Evolutionary conservation across 345 rosid genomes (phyloP).

Genomic region (Acer saccharum): DNA sequence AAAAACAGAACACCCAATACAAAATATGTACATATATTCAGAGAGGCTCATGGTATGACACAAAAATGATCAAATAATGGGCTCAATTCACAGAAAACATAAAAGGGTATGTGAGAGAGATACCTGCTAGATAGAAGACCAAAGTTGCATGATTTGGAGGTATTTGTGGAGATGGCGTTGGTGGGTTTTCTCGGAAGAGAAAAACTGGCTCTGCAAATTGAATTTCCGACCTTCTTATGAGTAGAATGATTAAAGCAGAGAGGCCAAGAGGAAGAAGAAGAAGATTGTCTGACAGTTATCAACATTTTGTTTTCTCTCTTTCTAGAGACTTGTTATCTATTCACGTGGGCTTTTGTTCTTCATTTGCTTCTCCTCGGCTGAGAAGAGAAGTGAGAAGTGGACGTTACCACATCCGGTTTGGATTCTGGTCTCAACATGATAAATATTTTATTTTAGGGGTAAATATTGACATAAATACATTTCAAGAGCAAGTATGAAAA

Average conservation of each 20-base stretch:
- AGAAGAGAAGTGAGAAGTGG: neutral
- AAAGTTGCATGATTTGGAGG: conserved; percentile 40
- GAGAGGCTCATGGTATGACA: neutral
- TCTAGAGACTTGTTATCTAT: neutral
- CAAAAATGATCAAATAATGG: neutral
- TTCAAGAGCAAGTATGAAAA: too few relatives aligned
- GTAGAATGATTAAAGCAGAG: conserved; percentile 28
- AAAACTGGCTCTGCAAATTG: conserved; percentile 45
- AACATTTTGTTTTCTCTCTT: conserved; percentile 47
- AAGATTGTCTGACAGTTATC: conserved; percentile 61
- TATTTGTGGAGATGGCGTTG: conserved; percentile 32
- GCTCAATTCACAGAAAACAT: neutral
- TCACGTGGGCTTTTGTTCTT: neutral
- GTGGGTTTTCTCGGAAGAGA: conserved; percentile 46
- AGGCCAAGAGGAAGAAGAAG: conserved; percentile 25
- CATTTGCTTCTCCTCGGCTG: too few relatives aligned
- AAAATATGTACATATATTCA: neutral
- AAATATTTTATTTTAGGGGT: neutral
- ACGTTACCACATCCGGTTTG: neutral
- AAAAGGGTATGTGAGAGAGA: conserved; percentile 21
- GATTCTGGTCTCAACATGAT: neutral
- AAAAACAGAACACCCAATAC: neutral
- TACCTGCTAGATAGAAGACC: conserved; percentile 45
- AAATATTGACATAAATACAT: too few relatives aligned
- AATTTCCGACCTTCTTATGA: conserved; percentile 28